Evolutionary conservation across 306 rosid species (phyloP), one percentile per base, ranked within the genome.

Genomic region (Canavalia ensiformis): DNA sequence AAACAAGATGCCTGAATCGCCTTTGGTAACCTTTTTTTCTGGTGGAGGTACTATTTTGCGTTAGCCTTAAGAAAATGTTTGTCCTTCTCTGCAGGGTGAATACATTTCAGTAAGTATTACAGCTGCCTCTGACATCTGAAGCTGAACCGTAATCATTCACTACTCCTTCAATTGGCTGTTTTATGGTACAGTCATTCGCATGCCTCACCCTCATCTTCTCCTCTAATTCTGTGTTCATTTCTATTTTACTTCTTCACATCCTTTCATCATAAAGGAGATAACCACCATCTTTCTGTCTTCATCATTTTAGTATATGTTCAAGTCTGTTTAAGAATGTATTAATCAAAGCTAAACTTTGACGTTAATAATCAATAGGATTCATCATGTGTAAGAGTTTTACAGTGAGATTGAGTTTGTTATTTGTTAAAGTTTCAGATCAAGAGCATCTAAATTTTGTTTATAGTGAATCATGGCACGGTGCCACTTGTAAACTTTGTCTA

Each of bases 11-110:
- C 41, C 18, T 69, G 63, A 45, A 69, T 69, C n/a, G 31, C 3
- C 34, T 70, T 72, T 39, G 52, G 30, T 18, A 56, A 56, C 56
- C 76, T 65, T 11, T 67, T 52, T 68, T 8, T 5, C 25, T 3
- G 68, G 12, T 46, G 37, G 57, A 59, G 84, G 74, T 73, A 81
- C 84, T 47, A 60, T 72, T 39, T 81, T 72, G 79, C 79, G 58
- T 81, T 73, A 29, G 44, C 51, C 69, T 73, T 64, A 74, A 41
- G 80, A 81, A 55, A 81, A 74, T 81, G 76, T 1, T 5, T 51
- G 84, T 73, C 79, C 84, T 81, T 58, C 8, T 44, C 30, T 72
- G 64, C 66, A 57, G 47, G 62, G 8, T 41, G 69, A 62, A 57
- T 59, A 50, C 41, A 18, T 58, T 46, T 59, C 80, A 45, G 70